Percentiles rank a stretch among this genome's conserved stretches.
Evolutionary conservation across 371 early-diverging fungal genomes (phyloP).

Genomic region (Rhizopus stolonifer): DNA sequence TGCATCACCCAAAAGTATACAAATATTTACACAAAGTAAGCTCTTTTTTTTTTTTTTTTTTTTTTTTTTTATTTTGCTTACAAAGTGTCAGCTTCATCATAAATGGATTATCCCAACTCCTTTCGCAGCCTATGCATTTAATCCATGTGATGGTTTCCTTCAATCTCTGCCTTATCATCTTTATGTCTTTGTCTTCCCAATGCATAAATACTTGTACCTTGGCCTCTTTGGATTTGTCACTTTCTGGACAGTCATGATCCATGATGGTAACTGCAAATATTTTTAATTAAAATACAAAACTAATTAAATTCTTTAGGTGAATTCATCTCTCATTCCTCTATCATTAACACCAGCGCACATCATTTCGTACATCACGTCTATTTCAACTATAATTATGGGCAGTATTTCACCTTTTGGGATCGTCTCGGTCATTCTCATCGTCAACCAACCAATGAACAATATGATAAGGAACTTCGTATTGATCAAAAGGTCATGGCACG

Average conservation of each 20-base stretch:
- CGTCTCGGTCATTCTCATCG: conserved; percentile 73
- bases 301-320: conserved; percentile 44
- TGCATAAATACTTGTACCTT: conserved; percentile 88
- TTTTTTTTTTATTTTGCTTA: no score
- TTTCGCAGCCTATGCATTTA: conserved; percentile 95
- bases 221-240: conserved; percentile 87
- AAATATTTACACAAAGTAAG: conserved; percentile 75
- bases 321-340: conserved; percentile 54
- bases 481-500: conserved; percentile 65
- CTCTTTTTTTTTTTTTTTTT: not conserved
- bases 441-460: conserved; percentile 69
- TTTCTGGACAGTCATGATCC: conserved; percentile 95
- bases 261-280: conserved; percentile 73
- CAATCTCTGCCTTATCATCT: conserved; percentile 95
- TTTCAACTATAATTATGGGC: conserved; percentile 98
- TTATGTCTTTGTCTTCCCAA: conserved; percentile 84
- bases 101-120: conserved; percentile 83
- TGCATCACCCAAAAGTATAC: conserved; percentile 88
- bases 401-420: conserved; percentile 92
- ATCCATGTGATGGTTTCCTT: conserved; percentile 89
- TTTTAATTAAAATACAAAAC: not conserved
- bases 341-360: conserved; percentile 89
- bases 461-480: conserved; percentile 58
- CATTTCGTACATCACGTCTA: conserved; percentile 95
- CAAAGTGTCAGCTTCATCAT: conserved; percentile 62